A percentile compares a stretch with the other conserved stretches of the same genome.
These are phyloP conservation scores for Trichocomaceae sp. DNA, from an alignment of 2,329 filamentous ascomycete species.

Conservation along the genomic window DNA sequence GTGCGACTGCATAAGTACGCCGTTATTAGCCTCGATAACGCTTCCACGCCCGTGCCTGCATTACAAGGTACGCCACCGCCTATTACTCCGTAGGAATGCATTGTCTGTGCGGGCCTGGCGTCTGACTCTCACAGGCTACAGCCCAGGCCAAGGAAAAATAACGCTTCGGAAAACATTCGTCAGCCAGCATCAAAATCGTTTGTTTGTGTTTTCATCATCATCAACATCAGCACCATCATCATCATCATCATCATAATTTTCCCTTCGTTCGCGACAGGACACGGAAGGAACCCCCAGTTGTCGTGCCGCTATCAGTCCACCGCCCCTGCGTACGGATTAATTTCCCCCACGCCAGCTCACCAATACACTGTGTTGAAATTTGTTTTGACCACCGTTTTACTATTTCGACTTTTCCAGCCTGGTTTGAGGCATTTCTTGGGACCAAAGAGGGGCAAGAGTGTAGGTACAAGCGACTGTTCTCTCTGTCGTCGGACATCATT, in stretches of 20 bases:
- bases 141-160: constrained; percentile 4
- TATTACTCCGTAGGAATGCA: constrained; percentile 10
- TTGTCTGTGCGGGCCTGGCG: constrained; percentile 13
- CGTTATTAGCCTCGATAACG: constrained; percentile 1
- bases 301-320: background rate
- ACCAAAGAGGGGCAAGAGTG: background rate
- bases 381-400: background rate
- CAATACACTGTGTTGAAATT: background rate
- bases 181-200: background rate
- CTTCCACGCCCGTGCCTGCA: constrained; percentile 12
- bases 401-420: background rate
- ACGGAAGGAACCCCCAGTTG: background rate
- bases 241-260: background rate
- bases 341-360: background rate
- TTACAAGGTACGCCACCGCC: constrained; percentile 9
- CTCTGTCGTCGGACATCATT: background rate
- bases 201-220: background rate
- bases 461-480: background rate
- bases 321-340: background rate
- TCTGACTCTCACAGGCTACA: constrained; percentile 6
- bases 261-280: background rate
- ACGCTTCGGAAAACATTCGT: constrained; percentile 6
- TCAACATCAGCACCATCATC: too few species aligned
- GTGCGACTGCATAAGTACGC: background rate
- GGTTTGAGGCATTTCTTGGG: background rate